Evolutionary conservation across 495 filamentous ascomycete genomes (phyloP).

Genomic region (Podospora australis): DNA sequence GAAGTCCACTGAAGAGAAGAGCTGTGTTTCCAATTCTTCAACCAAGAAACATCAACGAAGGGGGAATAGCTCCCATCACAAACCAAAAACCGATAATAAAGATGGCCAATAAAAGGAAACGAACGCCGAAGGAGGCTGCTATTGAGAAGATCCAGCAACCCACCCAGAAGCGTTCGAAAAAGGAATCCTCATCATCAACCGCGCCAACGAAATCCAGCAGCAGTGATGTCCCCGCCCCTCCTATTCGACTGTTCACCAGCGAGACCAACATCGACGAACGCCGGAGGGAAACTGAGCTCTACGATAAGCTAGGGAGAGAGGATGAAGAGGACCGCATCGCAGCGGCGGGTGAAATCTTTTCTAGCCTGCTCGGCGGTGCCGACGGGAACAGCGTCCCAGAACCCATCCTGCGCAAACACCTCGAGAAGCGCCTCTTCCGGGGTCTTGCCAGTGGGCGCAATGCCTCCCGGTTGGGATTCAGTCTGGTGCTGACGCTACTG

Average conservation of each 20-base stretch:
- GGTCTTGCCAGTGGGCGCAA: constrained; percentile 87
- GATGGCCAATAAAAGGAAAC: constrained; percentile 42
- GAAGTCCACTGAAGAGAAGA: too few relatives aligned
- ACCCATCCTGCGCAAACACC: constrained; percentile 43
- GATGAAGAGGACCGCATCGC: constrained; percentile 43
- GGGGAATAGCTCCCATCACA: too few relatives aligned
- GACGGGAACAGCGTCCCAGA: constrained; percentile 34
- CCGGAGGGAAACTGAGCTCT: constrained; percentile 43
- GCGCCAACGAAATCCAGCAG: neutral
- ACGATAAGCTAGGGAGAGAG: constrained; percentile 47
- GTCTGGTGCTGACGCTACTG: constrained; percentile 79
- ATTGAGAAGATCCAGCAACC: constrained; percentile 23
- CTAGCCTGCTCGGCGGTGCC: constrained; percentile 30
- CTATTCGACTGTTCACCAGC: constrained; percentile 35
- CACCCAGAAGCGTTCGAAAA: constrained; percentile 38
- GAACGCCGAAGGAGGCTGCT: constrained; percentile 30
- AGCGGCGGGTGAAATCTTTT: constrained; percentile 44
- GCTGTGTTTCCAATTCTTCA: too few relatives aligned
- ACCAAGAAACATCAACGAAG: too few relatives aligned
- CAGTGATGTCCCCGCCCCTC: constrained; percentile 19
- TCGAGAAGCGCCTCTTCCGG: constrained; percentile 64
- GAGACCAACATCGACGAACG: constrained; percentile 35
- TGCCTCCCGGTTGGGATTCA: constrained; percentile 85
- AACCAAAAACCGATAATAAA: neutral
- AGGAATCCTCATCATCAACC: constrained; percentile 21